A percentile compares a stretch with the other conserved stretches of the same genome.
These are phyloP conservation scores for Penicillium rolfsii DNA, from an alignment of 2,329 filamentous ascomycete genomes.

Conservation along the genomic window DNA sequence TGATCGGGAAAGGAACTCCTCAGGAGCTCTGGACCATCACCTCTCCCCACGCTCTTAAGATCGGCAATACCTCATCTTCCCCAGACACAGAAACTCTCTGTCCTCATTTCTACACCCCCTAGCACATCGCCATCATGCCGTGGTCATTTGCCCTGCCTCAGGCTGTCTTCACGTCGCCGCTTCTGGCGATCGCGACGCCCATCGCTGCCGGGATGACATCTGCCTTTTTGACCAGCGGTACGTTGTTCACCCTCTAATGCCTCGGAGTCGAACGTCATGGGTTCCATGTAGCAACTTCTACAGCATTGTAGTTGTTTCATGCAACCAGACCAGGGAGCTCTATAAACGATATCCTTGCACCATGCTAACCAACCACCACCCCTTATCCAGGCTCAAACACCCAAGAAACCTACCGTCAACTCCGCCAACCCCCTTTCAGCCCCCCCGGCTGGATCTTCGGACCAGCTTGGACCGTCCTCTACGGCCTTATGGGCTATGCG, in stretches of 20 bases:
- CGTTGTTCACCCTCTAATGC: conserved; percentile 9
- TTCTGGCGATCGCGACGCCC: conserved; percentile 36
- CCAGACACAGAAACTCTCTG: background rate
- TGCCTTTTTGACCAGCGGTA: conserved; percentile 39
- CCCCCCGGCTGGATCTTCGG: conserved; percentile 63
- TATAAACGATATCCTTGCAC: background rate
- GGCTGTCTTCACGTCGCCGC: conserved; percentile 35
- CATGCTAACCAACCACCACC: background rate
- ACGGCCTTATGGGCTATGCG: conserved; percentile 81
- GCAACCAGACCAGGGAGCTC: too few relatives aligned
- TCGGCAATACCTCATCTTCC: background rate
- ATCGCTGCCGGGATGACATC: conserved; percentile 31
- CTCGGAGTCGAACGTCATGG: background rate
- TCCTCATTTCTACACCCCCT: background rate
- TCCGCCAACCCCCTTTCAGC: conserved; percentile 55
- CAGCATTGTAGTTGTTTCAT: too few relatives aligned
- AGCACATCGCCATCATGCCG: conserved; percentile 25
- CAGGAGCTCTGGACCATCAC: background rate
- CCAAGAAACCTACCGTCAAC: conserved; percentile 41
- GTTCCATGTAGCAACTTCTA: background rate
- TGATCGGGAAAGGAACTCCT: conserved; percentile 8
- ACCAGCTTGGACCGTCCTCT: conserved; percentile 62
- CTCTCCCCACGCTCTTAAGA: background rate
- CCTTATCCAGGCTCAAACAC: conserved; percentile 34
- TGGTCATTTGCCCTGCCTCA: conserved; percentile 38